phyloP scores from a whole-genome alignment of 371 early-diverging fungal genomes.

The Batkoa obscura region DNA sequence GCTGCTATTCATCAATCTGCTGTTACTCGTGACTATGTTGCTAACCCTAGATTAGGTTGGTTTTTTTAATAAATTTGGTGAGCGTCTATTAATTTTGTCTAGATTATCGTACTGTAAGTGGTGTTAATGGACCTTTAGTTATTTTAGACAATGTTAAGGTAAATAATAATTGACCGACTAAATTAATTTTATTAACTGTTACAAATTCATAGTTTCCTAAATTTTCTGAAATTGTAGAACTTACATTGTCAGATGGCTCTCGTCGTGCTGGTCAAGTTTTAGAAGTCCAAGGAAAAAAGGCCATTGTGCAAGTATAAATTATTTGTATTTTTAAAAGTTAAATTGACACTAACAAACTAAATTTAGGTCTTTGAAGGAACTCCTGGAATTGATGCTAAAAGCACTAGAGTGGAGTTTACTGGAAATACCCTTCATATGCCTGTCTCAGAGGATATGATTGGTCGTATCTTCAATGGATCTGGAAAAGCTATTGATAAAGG shows the following conservation, averaged over 20 bases:
- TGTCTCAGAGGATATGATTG: conserved; percentile 99
- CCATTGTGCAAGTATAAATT: conserved; percentile 78
- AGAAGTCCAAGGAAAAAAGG: conserved; percentile 96
- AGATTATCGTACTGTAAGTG: conserved; percentile 97
- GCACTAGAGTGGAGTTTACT: conserved; percentile 93
- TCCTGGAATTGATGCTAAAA: conserved; percentile 94
- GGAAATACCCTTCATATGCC: conserved; percentile 97
- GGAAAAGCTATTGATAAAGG: conserved; percentile 99
- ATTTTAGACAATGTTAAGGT: conserved; percentile 98
- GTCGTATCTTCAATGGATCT: conserved; percentile 98
- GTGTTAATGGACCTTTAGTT: conserved; percentile 99
- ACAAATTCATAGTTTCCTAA: conserved; percentile 57
- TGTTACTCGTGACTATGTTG: conserved; percentile 67
- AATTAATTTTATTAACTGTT: conserved; percentile 3
- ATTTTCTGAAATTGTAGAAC: conserved; percentile 95
- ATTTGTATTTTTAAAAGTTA: not conserved
- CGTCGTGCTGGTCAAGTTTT: conserved; percentile 96
- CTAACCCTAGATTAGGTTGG: conserved; percentile 81
- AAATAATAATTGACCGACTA: conserved; percentile 8
- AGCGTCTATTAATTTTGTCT: conserved; percentile 3
- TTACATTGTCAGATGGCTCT: conserved; percentile 95
- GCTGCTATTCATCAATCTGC: conserved; percentile 56
- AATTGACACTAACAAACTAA: not conserved
- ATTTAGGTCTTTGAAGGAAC: conserved; percentile 97
- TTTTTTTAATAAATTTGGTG: conserved; percentile 1